Evolutionary conservation across 345 rosid genomes (phyloP).

Genomic region (Hirschfeldia incana): DNA sequence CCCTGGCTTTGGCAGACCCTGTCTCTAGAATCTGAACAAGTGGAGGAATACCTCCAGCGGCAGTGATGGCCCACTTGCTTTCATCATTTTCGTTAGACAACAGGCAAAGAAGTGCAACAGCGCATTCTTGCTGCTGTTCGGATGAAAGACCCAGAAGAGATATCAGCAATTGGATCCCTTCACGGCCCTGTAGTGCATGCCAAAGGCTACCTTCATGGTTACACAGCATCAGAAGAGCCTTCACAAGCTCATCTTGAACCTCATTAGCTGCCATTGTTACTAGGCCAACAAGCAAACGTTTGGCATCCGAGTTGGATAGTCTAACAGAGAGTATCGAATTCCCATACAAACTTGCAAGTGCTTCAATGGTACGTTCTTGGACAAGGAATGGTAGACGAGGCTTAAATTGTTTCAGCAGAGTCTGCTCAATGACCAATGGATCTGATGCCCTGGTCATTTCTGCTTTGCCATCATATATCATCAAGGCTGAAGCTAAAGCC

Average conservation of each 20-base stretch:
- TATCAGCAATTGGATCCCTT: constrained; percentile 92
- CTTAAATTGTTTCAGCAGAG: constrained; percentile 87
- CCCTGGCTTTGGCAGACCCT: constrained; percentile 97
- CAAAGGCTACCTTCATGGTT: constrained; percentile 84
- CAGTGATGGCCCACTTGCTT: constrained; percentile 99
- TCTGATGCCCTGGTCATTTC: constrained; percentile 86
- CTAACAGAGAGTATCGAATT: constrained; percentile 73
- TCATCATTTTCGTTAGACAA: constrained; percentile 96
- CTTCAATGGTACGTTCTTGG: constrained; percentile 98
- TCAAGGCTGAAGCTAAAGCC: constrained; percentile 98
- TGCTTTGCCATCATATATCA: constrained; percentile 93
- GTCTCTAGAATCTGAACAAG: constrained; percentile 98
- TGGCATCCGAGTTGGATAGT: constrained; percentile 85
- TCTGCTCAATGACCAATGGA: constrained; percentile 73
- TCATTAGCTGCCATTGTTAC: constrained; percentile 95
- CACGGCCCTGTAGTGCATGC: constrained; percentile 98
- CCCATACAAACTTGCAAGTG: constrained; percentile 97
- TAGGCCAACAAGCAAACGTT: constrained; percentile 94
- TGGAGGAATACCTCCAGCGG: constrained; percentile 99
- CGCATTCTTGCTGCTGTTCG: constrained; percentile 99
- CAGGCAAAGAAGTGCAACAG: constrained; percentile 95
- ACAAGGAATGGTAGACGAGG: constrained; percentile 84
- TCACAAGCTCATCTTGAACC: constrained; percentile 91
- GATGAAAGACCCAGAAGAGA: constrained; percentile 99
- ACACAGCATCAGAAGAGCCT: constrained; percentile 89